phyloP scores from a whole-genome alignment of 148 eudicot genomes.

The Polygonum maritimum region DNA sequence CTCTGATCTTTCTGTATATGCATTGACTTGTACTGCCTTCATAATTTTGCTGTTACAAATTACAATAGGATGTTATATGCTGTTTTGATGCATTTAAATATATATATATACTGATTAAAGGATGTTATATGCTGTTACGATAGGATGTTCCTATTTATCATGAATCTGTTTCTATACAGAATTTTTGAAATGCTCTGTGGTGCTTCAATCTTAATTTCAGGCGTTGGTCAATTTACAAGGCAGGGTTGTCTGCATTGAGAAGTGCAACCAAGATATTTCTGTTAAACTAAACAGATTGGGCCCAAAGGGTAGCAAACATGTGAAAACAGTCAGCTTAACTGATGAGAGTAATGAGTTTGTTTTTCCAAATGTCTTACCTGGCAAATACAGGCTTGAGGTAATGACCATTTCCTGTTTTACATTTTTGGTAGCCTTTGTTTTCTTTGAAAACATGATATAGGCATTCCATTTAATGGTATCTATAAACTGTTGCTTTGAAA shows the following conservation, averaged over 20 bases:
- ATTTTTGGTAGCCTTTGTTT: background rate
- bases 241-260: slow-evolving; percentile 70
- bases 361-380: slow-evolving; percentile 76
- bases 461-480: background rate
- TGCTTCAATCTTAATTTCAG: slow-evolving; percentile 21
- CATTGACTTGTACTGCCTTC: background rate
- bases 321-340: slow-evolving; percentile 39
- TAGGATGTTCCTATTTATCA: background rate
- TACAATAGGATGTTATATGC: background rate
- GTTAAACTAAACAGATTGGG: slow-evolving; percentile 48
- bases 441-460: background rate
- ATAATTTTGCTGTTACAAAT: background rate
- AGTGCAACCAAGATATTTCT: slow-evolving; percentile 60
- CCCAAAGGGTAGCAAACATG: slow-evolving; percentile 47
- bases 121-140: too few species aligned
- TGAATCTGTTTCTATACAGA: background rate
- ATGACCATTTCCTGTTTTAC: slow-evolving; percentile 1
- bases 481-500: background rate
- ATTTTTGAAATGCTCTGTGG: background rate
- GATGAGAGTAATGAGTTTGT: slow-evolving; percentile 50
- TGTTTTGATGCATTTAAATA: background rate
- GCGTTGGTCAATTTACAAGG: slow-evolving; percentile 76
- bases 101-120: background rate
- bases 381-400: slow-evolving; percentile 91
- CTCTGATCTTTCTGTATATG: background rate